Conservation (phyloP, 768 basidiomycete species). For the Rhizopogon salebrosus region DNA sequence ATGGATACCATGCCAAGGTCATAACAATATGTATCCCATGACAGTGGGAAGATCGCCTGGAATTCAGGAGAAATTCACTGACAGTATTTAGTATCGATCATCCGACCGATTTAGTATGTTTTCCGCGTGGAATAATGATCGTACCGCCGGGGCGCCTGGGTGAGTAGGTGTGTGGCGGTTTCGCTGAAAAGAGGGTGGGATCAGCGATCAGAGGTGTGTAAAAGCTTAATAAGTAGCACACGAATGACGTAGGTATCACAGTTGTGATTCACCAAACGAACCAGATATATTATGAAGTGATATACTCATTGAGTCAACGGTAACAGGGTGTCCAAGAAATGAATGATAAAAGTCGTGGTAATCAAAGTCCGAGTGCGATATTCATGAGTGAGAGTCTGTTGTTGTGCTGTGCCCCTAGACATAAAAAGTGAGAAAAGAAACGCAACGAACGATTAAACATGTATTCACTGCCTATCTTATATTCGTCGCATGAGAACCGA, state of each 20-base stretch:
- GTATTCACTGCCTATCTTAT: neutral
- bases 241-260: neutral
- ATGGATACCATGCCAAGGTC: too few relatives aligned
- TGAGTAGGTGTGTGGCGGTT: too few relatives aligned
- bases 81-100: too few relatives aligned
- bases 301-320: neutral
- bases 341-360: neutral
- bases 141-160: too few relatives aligned
- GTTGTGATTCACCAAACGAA: neutral
- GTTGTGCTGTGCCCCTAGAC: neutral
- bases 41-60: too few relatives aligned
- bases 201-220: neutral
- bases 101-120: too few relatives aligned
- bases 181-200: neutral
- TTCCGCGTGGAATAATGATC: too few relatives aligned
- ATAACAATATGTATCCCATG: too few relatives aligned
- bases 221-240: neutral
- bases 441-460: neutral
- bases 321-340: neutral
- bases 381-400: neutral
- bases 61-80: too few relatives aligned
- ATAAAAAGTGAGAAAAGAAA: neutral
- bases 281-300: neutral
- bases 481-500: conserved; percentile 27
- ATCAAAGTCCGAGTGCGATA: neutral